Evolutionary conservation across 176 grass and related monocot species (phyloP).

Genomic region (Musa schizocarpa): DNA sequence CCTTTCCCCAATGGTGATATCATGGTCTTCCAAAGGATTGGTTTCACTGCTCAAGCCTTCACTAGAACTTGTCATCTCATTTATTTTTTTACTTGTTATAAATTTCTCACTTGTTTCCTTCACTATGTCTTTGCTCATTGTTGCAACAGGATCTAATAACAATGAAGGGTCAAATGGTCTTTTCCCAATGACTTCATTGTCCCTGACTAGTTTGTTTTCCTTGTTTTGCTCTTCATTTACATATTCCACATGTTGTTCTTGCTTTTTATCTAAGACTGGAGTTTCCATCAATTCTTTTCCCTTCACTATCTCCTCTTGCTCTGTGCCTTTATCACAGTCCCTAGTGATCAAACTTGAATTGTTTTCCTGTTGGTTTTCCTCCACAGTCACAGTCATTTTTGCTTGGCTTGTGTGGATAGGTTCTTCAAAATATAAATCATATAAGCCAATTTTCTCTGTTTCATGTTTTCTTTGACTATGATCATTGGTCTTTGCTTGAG

Average conservation of each 20-base stretch:
- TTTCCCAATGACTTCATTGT: background rate
- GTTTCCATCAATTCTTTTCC: background rate
- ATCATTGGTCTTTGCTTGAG: background rate
- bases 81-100: background rate
- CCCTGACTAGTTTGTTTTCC: background rate
- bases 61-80: background rate
- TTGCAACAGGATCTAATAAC: background rate
- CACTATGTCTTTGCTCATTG: background rate
- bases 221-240: background rate
- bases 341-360: background rate
- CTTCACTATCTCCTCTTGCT: background rate
- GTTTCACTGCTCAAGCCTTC: background rate
- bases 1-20: background rate
- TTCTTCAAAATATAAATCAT: background rate
- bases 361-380: background rate
- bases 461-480: background rate
- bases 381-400: background rate
- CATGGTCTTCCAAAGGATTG: background rate
- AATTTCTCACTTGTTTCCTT: background rate
- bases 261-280: background rate
- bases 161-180: background rate
- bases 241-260: background rate
- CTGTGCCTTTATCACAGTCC: background rate
- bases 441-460: background rate
- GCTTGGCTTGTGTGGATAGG: background rate